Conservation (phyloP, 129 eudicot species). For the Kitagawia praeruptora region DNA sequence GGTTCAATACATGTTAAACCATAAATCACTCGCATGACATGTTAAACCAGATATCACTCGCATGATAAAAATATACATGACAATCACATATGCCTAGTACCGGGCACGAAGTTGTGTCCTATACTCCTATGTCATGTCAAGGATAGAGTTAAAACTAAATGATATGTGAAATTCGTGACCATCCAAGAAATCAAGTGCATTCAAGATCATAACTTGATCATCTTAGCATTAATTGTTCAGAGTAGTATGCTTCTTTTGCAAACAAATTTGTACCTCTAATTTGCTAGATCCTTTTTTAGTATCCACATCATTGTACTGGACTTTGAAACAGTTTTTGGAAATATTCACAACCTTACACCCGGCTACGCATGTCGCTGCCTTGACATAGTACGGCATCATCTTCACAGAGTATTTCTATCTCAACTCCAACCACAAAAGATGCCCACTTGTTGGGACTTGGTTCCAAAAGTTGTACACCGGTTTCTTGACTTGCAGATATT, state of each 20-base stretch:
- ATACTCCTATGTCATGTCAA: not conserved
- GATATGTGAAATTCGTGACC: not conserved
- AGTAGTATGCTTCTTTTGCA: not conserved
- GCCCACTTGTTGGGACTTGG: conserved; percentile 4
- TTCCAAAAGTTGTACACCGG: conserved; percentile 10
- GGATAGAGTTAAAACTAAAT: not conserved
- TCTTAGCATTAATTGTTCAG: not conserved
- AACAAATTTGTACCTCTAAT: conserved; percentile 25
- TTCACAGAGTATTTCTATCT: conserved; percentile 41
- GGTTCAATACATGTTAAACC: too few species aligned
- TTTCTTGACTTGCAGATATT: not conserved
- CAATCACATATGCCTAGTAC: not conserved
- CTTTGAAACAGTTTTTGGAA: conserved; percentile 23
- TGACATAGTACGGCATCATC: too few species aligned
- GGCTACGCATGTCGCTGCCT: conserved; percentile 1
- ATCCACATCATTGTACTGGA: conserved; percentile 31
- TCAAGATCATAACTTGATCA: not conserved
- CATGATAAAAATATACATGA: not conserved
- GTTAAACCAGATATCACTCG: too few species aligned
- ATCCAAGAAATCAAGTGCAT: not conserved
- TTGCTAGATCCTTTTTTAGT: conserved; percentile 33
- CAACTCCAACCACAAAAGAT: conserved; percentile 21
- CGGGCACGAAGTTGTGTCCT: not conserved
- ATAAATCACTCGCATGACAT: too few species aligned
- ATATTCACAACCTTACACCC: conserved; percentile 44